Evolutionary conservation across 345 rosid genomes (phyloP).

Genomic region (Lepidium didymum): DNA sequence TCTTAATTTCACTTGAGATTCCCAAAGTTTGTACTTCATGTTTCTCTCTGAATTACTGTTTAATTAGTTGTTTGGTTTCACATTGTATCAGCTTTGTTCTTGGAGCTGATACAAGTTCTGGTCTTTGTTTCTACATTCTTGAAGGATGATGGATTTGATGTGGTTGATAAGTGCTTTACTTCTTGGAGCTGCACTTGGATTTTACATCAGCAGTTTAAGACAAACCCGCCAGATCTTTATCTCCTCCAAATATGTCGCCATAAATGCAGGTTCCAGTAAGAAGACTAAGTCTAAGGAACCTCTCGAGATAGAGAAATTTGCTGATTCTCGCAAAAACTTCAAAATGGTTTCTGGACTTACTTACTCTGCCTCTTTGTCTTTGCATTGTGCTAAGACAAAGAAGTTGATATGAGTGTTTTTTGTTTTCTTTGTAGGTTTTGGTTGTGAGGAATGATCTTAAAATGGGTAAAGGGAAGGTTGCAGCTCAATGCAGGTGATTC

Average conservation of each 20-base stretch:
- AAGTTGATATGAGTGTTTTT: not conserved
- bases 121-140: not conserved
- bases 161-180: constrained; percentile 62
- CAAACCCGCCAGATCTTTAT: constrained; percentile 34
- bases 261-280: constrained; percentile 20
- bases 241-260: constrained; percentile 25
- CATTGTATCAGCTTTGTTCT: not conserved
- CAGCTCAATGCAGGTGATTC: constrained; percentile 89
- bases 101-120: not conserved
- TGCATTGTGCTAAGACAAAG: not conserved
- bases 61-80: not conserved
- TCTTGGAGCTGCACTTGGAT: constrained; percentile 80
- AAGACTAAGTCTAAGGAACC: constrained; percentile 51
- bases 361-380: not conserved
- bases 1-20: not conserved
- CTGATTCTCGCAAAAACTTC: constrained; percentile 68
- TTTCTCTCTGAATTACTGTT: not conserved
- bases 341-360: constrained; percentile 54
- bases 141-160: constrained; percentile 46
- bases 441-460: constrained; percentile 93
- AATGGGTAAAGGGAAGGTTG: constrained; percentile 99
- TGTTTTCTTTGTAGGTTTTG: constrained; percentile 52
- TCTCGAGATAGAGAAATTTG: constrained; percentile 75
- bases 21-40: not conserved
- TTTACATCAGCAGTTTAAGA: constrained; percentile 46